Evolutionary conservation across 345 rosid genomes (phyloP).

Genomic region (Laguncularia racemosa): DNA sequence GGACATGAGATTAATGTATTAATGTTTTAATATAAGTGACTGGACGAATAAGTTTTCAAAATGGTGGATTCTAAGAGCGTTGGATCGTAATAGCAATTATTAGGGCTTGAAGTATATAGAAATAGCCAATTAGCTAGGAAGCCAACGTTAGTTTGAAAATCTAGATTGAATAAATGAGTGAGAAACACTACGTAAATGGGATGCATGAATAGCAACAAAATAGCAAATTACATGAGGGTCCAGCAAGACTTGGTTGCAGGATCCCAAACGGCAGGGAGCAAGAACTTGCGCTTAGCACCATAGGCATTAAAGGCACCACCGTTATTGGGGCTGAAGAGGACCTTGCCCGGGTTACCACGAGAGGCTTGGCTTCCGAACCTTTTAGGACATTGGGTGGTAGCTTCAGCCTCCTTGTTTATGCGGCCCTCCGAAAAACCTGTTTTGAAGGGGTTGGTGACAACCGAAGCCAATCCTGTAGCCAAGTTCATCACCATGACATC

Average conservation of each 20-base stretch:
- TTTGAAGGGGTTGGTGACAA: conserved; percentile 3
- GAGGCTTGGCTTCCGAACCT: not conserved
- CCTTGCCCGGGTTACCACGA: conserved; percentile 2
- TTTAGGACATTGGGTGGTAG: not conserved
- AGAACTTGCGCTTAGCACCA: conserved; percentile 1
- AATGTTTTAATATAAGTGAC: too few species aligned
- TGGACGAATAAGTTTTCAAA: too few species aligned
- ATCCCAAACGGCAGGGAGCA: conserved; percentile 5
- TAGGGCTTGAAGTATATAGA: too few species aligned
- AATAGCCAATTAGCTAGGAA: too few species aligned
- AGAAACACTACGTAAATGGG: too few species aligned
- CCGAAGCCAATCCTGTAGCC: conserved; percentile 2
- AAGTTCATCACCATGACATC: conserved; percentile 4
- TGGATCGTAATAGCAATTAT: too few species aligned
- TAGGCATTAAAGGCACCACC: conserved; percentile 7
- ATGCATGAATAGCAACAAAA: too few species aligned
- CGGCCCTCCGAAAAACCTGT: not conserved
- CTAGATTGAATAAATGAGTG: too few species aligned
- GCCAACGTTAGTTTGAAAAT: too few species aligned
- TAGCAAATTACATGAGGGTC: too few species aligned
- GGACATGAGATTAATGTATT: too few species aligned
- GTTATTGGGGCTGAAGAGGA: not conserved
- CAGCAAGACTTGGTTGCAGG: not conserved
- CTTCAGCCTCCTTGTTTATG: not conserved
- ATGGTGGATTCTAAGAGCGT: too few species aligned